Evolutionary conservation across 257 asterid species (phyloP).

Genomic region (Sherardia arvensis): DNA sequence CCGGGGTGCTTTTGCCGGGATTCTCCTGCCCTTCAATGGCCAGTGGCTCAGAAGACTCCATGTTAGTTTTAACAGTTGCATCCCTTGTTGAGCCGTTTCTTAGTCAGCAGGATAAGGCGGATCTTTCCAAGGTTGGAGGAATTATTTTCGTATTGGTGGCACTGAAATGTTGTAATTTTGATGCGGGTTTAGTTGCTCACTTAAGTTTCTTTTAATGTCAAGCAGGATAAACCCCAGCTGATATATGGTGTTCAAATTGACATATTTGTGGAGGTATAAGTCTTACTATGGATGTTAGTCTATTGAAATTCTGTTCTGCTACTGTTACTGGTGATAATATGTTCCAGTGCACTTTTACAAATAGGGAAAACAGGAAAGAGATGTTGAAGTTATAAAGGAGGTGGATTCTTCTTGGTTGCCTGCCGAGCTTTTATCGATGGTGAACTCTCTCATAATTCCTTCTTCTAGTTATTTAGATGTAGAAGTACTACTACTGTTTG

Average conservation of each 20-base stretch:
- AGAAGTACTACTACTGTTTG: too few species aligned
- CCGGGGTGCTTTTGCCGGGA: constrained; percentile 74
- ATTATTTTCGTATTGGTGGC: not conserved
- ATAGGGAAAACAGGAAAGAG: constrained; percentile 43
- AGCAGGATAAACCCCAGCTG: constrained; percentile 61
- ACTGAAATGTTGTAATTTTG: not conserved
- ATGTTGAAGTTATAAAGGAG: constrained; percentile 17
- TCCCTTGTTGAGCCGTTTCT: constrained; percentile 82
- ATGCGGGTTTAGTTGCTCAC: not conserved
- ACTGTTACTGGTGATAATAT: constrained; percentile 9
- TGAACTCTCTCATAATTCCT: constrained; percentile 8
- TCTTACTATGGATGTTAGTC: not conserved
- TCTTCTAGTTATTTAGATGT: not conserved
- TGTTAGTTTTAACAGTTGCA: constrained; percentile 70
- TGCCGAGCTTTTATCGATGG: constrained; percentile 62
- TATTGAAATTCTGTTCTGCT: constrained; percentile 6
- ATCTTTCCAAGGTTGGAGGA: constrained; percentile 36
- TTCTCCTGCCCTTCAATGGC: constrained; percentile 22
- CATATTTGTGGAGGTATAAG: constrained; percentile 62
- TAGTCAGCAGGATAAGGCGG: constrained; percentile 32
- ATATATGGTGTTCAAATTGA: constrained; percentile 68
- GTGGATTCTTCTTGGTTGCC: constrained; percentile 61
- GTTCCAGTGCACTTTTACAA: constrained; percentile 17
- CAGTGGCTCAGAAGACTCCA: constrained; percentile 17
- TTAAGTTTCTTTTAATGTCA: constrained; percentile 11